These are phyloP conservation scores for Neurospora tetrasperma DNA, from an alignment of 495 filamentous ascomycete species.

Conservation along the genomic window DNA sequence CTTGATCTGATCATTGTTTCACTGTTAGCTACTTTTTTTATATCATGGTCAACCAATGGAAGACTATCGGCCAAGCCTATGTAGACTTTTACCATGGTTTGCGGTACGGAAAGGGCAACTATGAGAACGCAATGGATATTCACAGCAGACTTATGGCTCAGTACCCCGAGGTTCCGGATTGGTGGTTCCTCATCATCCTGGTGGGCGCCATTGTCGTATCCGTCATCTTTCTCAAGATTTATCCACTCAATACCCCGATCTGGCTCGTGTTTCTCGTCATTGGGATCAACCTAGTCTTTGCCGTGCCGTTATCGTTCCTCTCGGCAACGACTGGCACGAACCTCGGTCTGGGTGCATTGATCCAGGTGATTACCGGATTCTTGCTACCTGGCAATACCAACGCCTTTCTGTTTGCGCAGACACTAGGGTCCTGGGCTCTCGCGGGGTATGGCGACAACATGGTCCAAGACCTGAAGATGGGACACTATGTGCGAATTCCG, in stretches of 20 bases:
- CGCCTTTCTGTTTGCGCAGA: constrained; percentile 24
- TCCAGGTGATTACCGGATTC: constrained; percentile 27
- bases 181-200: constrained; percentile 47
- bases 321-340: constrained; percentile 29
- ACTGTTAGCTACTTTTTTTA: constrained; percentile 36
- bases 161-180: constrained; percentile 48
- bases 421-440: constrained; percentile 24
- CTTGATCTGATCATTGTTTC: neutral
- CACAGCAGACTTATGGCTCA: constrained; percentile 49
- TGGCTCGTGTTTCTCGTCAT: constrained; percentile 28
- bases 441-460: constrained; percentile 26
- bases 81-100: constrained; percentile 34
- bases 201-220: constrained; percentile 40
- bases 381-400: constrained; percentile 26
- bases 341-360: constrained; percentile 20
- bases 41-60: constrained; percentile 45
- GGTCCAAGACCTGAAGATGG: constrained; percentile 32
- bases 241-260: constrained; percentile 26
- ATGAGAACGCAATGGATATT: constrained; percentile 46
- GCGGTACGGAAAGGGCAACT: constrained; percentile 35
- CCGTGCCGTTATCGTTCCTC: constrained; percentile 27
- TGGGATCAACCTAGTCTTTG: constrained; percentile 27
- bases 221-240: constrained; percentile 41
- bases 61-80: constrained; percentile 18
- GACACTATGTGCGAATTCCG: constrained; percentile 24